Percentiles rank a stretch among this genome's conserved stretches.
phyloP scores from a whole-genome alignment of 331 rosid species.

The Pyracantha coccinea region DNA sequence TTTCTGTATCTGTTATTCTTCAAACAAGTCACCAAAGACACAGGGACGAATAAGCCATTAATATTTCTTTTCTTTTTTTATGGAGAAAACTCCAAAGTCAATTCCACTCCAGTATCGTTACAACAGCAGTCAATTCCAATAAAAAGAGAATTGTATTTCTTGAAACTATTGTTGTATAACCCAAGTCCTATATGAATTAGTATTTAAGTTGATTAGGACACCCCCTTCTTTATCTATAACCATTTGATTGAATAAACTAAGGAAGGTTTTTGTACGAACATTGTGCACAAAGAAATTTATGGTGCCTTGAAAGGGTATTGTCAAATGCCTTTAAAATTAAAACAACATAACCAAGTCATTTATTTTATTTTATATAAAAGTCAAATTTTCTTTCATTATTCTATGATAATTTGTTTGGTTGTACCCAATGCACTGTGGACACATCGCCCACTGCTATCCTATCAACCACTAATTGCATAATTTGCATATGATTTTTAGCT shows the following conservation, averaged over 20 bases:
- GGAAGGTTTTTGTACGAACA: no score
- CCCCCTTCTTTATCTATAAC: no score
- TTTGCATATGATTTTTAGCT: background rate
- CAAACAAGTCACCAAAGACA: background rate
- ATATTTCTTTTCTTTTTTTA: no score
- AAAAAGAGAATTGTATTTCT: background rate
- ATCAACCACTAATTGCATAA: background rate
- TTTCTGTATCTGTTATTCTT: slow-evolving; percentile 4
- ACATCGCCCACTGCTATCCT: background rate
- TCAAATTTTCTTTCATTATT: background rate
- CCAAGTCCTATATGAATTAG: background rate
- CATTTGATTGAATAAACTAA: no score
- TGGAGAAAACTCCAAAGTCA: no score
- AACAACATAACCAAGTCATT: background rate
- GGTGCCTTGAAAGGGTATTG: no score
- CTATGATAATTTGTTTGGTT: background rate
- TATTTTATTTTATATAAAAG: no score
- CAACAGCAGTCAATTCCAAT: background rate
- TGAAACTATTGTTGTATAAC: background rate
- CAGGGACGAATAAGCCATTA: no score
- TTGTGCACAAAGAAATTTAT: no score
- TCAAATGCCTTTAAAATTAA: no score
- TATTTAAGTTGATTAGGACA: no score
- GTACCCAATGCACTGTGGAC: background rate
- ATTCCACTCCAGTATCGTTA: no score